phyloP scores from a whole-genome alignment of 2,329 filamentous ascomycete species.

The Thielaviopsis ethacetica region DNA sequence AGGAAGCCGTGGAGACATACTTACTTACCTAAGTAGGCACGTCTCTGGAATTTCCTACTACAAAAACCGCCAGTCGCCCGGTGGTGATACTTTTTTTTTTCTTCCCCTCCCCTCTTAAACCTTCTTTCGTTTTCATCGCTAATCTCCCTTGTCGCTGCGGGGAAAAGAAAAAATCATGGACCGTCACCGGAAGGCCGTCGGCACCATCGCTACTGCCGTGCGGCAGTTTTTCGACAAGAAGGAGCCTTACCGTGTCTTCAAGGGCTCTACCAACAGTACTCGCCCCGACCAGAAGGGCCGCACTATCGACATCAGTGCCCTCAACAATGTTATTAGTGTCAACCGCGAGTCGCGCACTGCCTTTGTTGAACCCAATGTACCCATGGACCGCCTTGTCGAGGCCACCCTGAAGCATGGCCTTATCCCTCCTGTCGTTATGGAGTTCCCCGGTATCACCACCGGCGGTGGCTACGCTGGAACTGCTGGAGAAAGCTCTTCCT shows the following conservation, averaged over 20 bases:
- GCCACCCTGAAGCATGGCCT: constrained; percentile 47
- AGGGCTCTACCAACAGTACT: constrained; percentile 65
- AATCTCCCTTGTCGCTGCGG: not conserved
- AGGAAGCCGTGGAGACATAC: not conserved
- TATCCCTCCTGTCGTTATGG: constrained; percentile 57
- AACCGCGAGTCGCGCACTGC: constrained; percentile 38
- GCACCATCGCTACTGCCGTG: constrained; percentile 30
- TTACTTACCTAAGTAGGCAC: too few relatives aligned
- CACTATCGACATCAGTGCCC: constrained; percentile 48
- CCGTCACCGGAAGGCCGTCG: constrained; percentile 31
- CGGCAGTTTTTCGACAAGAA: constrained; percentile 30
- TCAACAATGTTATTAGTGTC: constrained; percentile 48
- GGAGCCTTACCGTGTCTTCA: constrained; percentile 55
- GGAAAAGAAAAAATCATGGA: constrained; percentile 24
- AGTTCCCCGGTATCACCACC: constrained; percentile 60
- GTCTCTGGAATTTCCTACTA: not conserved
- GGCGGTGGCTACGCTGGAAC: constrained; percentile 58
- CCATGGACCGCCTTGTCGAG: constrained; percentile 56
- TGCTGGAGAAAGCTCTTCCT: constrained; percentile 53
- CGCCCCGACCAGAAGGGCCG: constrained; percentile 30
- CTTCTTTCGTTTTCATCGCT: not conserved
- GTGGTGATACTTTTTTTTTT: not conserved
- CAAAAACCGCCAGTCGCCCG: not conserved
- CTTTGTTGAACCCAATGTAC: constrained; percentile 59
- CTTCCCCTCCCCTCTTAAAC: not conserved